Percentiles rank a stretch among this genome's conserved stretches.
phyloP scores from a whole-genome alignment of 345 rosid genomes.

The Abelmoschus esculentus region DNA sequence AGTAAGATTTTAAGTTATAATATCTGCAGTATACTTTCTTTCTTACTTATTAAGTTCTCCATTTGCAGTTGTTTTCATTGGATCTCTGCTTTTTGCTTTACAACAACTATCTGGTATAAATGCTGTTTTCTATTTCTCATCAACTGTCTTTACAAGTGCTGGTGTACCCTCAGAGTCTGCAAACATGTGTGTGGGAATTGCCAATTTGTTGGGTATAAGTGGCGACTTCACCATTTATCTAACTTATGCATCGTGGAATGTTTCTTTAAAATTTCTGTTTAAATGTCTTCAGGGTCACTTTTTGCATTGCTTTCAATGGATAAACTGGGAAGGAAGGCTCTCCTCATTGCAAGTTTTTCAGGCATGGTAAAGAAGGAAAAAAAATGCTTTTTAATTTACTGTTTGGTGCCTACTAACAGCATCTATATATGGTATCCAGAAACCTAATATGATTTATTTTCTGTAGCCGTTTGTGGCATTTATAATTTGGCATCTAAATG shows the following conservation, averaged over 20 bases:
- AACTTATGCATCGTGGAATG: conserved; percentile 11
- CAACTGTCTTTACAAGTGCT: conserved; percentile 81
- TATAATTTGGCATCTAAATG: background rate
- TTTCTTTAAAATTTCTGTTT: conserved; percentile 14
- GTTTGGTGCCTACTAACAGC: background rate
- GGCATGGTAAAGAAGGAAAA: conserved; percentile 58
- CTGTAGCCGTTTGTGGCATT: background rate
- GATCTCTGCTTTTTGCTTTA: conserved; percentile 83
- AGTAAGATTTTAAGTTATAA: background rate
- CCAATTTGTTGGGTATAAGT: conserved; percentile 67
- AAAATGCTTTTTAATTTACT: background rate
- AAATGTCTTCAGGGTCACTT: conserved; percentile 47
- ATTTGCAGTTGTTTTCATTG: conserved; percentile 93
- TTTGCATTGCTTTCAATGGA: conserved; percentile 85
- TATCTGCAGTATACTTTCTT: conserved; percentile 15
- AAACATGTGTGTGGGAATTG: conserved; percentile 70
- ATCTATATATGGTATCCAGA: background rate
- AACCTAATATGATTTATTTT: background rate
- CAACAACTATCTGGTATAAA: conserved; percentile 97
- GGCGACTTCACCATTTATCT: conserved; percentile 4
- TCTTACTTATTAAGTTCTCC: conserved; percentile 27
- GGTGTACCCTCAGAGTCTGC: conserved; percentile 86
- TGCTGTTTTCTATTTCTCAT: conserved; percentile 91
- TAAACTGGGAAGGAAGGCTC: conserved; percentile 79
- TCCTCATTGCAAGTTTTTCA: conserved; percentile 78